These are phyloP conservation scores for Dothideomycetes sp. DNA, from an alignment of 2,329 filamentous ascomycete species.

Conservation along the genomic window DNA sequence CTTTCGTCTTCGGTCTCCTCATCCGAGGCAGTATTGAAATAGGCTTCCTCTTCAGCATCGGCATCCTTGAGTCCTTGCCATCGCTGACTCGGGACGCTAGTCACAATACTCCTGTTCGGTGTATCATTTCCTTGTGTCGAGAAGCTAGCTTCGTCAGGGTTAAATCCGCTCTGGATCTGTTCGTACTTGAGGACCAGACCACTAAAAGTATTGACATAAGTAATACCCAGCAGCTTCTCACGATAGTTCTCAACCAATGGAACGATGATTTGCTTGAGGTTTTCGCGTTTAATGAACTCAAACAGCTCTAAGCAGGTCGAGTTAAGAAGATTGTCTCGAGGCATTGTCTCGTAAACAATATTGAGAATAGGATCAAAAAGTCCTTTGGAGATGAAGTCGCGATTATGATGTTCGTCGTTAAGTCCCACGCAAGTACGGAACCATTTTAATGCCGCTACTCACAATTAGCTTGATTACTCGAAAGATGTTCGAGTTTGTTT, in stretches of 20 bases:
- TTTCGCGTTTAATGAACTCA: conserved; percentile 72
- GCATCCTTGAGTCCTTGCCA: conserved; percentile 68
- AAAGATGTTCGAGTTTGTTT: too few species aligned
- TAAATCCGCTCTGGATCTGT: conserved; percentile 56
- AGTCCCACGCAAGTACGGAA: conserved; percentile 78
- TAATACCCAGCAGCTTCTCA: conserved; percentile 64
- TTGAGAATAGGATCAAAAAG: conserved; percentile 78
- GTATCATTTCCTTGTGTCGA: conserved; percentile 59
- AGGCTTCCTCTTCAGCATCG: conserved; percentile 81
- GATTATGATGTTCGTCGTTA: conserved; percentile 85
- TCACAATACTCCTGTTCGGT: conserved; percentile 39
- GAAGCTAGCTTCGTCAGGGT: conserved; percentile 52
- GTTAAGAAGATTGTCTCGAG: conserved; percentile 84
- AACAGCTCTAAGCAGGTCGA: conserved; percentile 93
- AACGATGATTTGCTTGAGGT: conserved; percentile 69
- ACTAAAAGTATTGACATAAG: conserved; percentile 77
- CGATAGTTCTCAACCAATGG: conserved; percentile 80
- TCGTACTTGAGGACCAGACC: conserved; percentile 70
- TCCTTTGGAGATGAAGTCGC: conserved; percentile 70
- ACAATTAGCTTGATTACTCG: too few species aligned
- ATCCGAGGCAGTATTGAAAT: conserved; percentile 75
- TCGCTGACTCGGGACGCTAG: conserved; percentile 49
- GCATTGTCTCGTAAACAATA: conserved; percentile 75
- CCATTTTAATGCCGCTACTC: conserved; percentile 85
- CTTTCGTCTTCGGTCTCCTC: conserved; percentile 63